Conservation (phyloP, 805 yeast genomes). For the Candida quercuum region DNA sequence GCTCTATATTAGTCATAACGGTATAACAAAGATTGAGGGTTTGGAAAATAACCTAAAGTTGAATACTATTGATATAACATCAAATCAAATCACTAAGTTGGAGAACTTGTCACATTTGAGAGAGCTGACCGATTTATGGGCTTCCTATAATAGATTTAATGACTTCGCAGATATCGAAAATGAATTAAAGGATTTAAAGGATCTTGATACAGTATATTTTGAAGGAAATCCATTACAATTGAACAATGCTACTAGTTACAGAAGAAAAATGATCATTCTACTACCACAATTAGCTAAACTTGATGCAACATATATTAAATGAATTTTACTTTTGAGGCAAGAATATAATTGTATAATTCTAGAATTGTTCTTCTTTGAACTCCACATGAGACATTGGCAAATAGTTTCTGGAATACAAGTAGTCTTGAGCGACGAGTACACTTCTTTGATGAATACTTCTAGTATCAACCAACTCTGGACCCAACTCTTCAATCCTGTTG, state of each 20-base stretch:
- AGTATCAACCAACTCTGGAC: conserved; percentile 56
- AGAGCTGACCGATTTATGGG: conserved; percentile 90
- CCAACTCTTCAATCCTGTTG: conserved; percentile 50
- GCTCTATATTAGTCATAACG: conserved; percentile 83
- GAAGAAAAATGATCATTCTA: conserved; percentile 73
- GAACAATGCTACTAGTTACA: conserved; percentile 70
- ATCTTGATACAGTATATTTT: conserved; percentile 82
- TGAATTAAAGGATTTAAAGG: conserved; percentile 56
- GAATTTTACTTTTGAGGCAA: too few species aligned
- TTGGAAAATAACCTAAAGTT: conserved; percentile 65
- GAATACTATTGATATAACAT: conserved; percentile 73
- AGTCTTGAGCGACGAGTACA: conserved; percentile 48
- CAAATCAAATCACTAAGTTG: conserved; percentile 59
- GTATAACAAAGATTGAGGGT: conserved; percentile 68
- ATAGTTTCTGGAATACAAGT: conserved; percentile 49
- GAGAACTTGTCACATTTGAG: conserved; percentile 60
- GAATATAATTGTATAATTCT: too few species aligned
- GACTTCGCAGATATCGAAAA: conserved; percentile 63
- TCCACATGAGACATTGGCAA: conserved; percentile 47
- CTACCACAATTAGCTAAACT: conserved; percentile 72
- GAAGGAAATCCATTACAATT: conserved; percentile 89
- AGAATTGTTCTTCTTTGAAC: conserved; percentile 31
- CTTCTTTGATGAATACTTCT: conserved; percentile 36
- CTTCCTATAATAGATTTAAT: conserved; percentile 68
- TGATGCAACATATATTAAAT: conserved; percentile 76